Base-by-base conservation (phyloP, 2,329 filamentous ascomycete species). In the Aspergillus luchuensis region DNA sequence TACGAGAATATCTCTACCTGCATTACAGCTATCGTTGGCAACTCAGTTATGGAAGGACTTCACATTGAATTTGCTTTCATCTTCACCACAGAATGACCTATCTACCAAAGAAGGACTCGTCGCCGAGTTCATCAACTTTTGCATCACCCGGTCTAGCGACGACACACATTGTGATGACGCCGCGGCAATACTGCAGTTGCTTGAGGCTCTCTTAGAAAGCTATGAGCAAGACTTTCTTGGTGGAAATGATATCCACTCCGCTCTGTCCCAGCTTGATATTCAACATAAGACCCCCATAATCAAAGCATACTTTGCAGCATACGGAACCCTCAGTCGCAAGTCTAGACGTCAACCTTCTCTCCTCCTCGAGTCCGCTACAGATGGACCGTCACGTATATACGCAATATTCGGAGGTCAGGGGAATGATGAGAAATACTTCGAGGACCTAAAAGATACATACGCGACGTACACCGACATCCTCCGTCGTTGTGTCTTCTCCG, bases 341-440 rank as follows among this genome's bases (percentile, higher is more conserved):
- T 15, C 25, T 8, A 50, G 7, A 33, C 25, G 30, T 28, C 47
- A 50, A 5, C 25, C 25, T 2, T 50, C 47, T 17, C 15, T 50
- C 17, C 47, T 50, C 1, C 47, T 50, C 3, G 25, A 50, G 25
- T 50, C 47, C n/a, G 47, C 25, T 28, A 30, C 25, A 8, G 28
- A 50, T 17, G 47, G 47, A 10, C 47, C 47, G 7, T 50, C 50
- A 28, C 23, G 47, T 10, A 21, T 62, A 21, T 62, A 62, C 39
- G 49, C 54, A 15, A 58, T 72, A 23, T 72, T 72, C 49, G 70
- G 70, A 5, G 71, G 71, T 6, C 71, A 73, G 55, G 71, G 71
- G 11, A 72, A 71, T 49, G 69, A 66, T 17, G 60, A 69, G 38
- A 56, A 63, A 28, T 71, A 70, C 59, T 66, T 72, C 15, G 59